phyloP scores from a whole-genome alignment of 2,329 filamentous ascomycete species.

The Sporothrix protearum region DNA sequence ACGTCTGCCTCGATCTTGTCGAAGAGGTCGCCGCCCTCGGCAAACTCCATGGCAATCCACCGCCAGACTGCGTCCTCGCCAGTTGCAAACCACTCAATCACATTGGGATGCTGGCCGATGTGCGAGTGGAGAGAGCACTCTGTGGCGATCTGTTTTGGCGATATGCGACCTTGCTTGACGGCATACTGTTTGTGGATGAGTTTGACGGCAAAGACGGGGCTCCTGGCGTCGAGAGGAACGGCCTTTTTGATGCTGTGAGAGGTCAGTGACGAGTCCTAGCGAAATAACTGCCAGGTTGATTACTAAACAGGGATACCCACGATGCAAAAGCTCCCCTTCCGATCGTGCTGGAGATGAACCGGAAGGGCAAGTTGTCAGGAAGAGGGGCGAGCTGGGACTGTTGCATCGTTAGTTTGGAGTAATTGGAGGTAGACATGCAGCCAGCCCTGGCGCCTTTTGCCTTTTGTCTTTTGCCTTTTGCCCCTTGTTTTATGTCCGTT shows the following conservation, averaged over 20 bases:
- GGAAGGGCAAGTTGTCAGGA: conserved; percentile 81
- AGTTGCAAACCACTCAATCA: conserved; percentile 87
- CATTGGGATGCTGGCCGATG: conserved; percentile 83
- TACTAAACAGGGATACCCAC: conserved; percentile 49
- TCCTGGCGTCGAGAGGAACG: conserved; percentile 63
- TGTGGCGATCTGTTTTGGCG: conserved; percentile 82
- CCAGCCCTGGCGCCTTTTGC: neutral
- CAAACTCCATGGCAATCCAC: conserved; percentile 98
- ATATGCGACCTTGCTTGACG: conserved; percentile 80
- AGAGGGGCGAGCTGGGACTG: conserved; percentile 88
- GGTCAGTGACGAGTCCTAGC: conserved; percentile 21
- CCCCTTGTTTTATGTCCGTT: neutral
- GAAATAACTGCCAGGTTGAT: neutral
- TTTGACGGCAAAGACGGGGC: conserved; percentile 91
- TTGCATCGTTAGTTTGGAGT: conserved; percentile 42
- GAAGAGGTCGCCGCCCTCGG: conserved; percentile 92
- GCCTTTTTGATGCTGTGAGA: conserved; percentile 82
- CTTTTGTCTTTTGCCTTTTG: neutral
- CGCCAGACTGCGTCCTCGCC: conserved; percentile 84
- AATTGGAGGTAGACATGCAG: neutral
- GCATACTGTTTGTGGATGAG: conserved; percentile 98
- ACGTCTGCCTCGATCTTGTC: conserved; percentile 99
- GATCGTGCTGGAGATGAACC: conserved; percentile 93
- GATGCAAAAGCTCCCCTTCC: conserved; percentile 96
- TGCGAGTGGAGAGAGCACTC: conserved; percentile 88